Evolutionary conservation across 345 rosid genomes (phyloP).

Genomic region (Turnera subulata): DNA sequence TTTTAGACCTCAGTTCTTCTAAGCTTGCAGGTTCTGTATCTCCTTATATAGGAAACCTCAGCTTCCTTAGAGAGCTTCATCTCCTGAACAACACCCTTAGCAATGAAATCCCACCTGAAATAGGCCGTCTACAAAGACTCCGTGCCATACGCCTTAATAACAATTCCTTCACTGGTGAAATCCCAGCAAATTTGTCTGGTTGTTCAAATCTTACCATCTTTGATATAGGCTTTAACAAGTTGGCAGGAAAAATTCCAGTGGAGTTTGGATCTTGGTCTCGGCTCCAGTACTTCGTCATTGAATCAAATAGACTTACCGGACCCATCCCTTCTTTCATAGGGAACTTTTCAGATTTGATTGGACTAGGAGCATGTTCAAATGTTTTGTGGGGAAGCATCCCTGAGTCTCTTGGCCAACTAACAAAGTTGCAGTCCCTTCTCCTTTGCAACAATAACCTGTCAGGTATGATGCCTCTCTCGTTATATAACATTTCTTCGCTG

Average conservation of each 20-base stretch:
- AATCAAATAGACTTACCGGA: background rate
- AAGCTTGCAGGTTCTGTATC: no score
- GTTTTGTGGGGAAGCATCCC: background rate
- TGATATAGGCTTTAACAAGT: background rate
- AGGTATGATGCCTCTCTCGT: conserved; percentile 3
- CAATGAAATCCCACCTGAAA: conserved; percentile 5
- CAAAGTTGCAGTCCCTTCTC: background rate
- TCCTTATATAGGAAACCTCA: no score
- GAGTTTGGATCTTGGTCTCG: background rate
- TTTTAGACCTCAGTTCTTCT: no score
- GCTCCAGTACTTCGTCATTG: background rate
- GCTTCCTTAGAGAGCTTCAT: no score
- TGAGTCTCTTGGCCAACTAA: background rate
- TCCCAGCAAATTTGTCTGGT: conserved; percentile 15
- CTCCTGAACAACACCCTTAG: conserved; percentile 4
- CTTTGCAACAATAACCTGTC: background rate
- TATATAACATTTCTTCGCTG: conserved; percentile 11
- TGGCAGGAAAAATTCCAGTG: conserved; percentile 6
- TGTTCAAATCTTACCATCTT: background rate
- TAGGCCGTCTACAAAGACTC: conserved; percentile 8
- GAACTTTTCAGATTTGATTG: conserved; percentile 1
- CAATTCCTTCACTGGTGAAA: conserved; percentile 9
- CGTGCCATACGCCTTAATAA: background rate
- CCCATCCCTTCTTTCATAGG: background rate
- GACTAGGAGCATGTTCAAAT: background rate